A percentile compares a stretch with the other conserved stretches of the same genome.
Evolutionary conservation across 2,329 filamentous ascomycete genomes (phyloP).

Genomic region (Fusarium incarnatum): DNA sequence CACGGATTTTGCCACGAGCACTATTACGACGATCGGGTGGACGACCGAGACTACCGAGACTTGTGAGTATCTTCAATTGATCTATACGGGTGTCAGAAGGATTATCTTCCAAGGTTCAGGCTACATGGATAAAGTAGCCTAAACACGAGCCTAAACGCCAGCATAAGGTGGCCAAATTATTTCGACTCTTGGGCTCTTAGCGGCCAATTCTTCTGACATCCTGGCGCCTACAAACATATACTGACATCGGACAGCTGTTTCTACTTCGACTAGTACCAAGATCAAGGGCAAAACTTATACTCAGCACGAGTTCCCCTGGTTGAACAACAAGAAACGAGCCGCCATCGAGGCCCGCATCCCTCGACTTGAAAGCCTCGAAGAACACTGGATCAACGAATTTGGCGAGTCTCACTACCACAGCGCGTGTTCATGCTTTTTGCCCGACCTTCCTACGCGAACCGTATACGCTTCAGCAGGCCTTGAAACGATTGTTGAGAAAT

Average conservation of each 20-base stretch:
- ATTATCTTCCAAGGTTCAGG: too few species aligned
- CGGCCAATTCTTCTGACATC: too few species aligned
- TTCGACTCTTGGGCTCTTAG: too few species aligned
- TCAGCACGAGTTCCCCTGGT: conserved; percentile 14
- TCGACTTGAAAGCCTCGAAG: not conserved
- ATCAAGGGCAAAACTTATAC: not conserved
- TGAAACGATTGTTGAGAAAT: not conserved
- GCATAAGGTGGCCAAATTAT: too few species aligned
- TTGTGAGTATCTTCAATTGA: not conserved
- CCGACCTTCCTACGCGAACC: conserved; percentile 13
- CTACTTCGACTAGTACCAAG: not conserved
- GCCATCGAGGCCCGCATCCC: not conserved
- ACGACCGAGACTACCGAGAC: not conserved
- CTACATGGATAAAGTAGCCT: too few species aligned
- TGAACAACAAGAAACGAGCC: conserved; percentile 8
- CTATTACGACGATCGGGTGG: not conserved
- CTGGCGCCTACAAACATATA: too few species aligned
- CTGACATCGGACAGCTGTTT: not conserved
- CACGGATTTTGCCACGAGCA: not conserved
- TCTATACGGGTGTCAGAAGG: too few species aligned
- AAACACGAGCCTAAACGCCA: too few species aligned
- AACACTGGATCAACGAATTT: conserved; percentile 13
- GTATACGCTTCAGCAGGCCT: not conserved
- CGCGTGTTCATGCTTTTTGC: conserved; percentile 22
- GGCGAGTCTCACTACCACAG: conserved; percentile 15